These are phyloP conservation scores for Suhomyces atakaporum DNA, from an alignment of 1,139 yeast species.

Conservation along the genomic window DNA sequence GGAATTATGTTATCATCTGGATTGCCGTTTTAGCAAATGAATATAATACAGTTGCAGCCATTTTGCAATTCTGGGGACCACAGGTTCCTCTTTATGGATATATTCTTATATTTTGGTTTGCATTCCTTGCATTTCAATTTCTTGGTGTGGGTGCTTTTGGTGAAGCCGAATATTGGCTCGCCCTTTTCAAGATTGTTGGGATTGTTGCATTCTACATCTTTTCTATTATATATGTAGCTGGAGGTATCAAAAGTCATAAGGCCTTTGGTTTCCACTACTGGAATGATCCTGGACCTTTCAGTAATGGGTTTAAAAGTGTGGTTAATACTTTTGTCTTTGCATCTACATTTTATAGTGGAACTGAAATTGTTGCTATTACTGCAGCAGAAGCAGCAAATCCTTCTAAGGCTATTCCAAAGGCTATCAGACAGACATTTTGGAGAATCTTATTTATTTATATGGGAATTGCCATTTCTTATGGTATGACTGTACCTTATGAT, in stretches of 20 bases:
- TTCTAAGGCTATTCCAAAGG: conserved; percentile 54
- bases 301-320: conserved; percentile 48
- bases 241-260: conserved; percentile 58
- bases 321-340: conserved; percentile 72
- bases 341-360: conserved; percentile 60
- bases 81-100: conserved; percentile 62
- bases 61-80: conserved; percentile 60
- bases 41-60: conserved; percentile 55
- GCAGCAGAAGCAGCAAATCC: conserved; percentile 62
- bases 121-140: conserved; percentile 54
- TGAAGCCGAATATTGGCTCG: conserved; percentile 67
- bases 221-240: conserved; percentile 61
- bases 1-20: conserved; percentile 66
- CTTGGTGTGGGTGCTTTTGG: conserved; percentile 65
- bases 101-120: conserved; percentile 55
- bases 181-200: conserved; percentile 55
- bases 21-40: conserved; percentile 61
- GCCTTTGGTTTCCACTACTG: conserved; percentile 56
- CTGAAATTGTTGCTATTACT: conserved; percentile 58
- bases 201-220: conserved; percentile 60
- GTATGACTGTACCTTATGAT: conserved; percentile 56
- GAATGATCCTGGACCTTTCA: conserved; percentile 53
- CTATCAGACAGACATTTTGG: conserved; percentile 58
- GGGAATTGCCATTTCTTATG: conserved; percentile 55
- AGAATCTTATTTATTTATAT: conserved; percentile 56